These are phyloP conservation scores for Polychaeton citri DNA, from an alignment of 2,329 filamentous ascomycete species.

Conservation along the genomic window DNA sequence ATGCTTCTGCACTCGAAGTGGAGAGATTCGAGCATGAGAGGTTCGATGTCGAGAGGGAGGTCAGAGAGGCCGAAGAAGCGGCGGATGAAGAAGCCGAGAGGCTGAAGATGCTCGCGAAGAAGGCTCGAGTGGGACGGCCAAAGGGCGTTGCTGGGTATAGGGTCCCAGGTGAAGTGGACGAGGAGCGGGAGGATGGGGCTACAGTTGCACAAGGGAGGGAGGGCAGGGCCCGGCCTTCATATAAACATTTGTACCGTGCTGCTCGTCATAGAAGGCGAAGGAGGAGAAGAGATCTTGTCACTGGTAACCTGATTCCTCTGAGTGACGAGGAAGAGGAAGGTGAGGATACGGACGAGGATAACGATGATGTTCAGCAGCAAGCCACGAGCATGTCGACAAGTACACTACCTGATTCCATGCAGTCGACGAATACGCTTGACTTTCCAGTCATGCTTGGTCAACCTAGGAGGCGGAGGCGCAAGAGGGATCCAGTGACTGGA, in stretches of 20 bases:
- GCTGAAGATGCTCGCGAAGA: conserved; percentile 3
- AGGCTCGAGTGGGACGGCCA: conserved; percentile 3
- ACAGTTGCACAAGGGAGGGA: conserved; percentile 7
- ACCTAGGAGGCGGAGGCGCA: conserved; percentile 12
- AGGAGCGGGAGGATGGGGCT: not conserved
- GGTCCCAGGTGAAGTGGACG: not conserved
- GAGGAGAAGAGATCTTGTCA: not conserved
- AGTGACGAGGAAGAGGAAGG: conserved; percentile 1
- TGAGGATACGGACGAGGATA: not conserved
- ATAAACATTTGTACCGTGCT: conserved; percentile 14
- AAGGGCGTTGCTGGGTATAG: not conserved
- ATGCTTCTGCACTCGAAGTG: conserved; percentile 20
- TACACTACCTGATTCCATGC: no score
- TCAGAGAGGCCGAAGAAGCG: conserved; percentile 2
- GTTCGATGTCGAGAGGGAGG: conserved; percentile 16
- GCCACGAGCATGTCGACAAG: no score
- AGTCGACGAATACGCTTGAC: no score
- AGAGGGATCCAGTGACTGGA: conserved; percentile 16
- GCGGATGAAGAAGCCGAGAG: not conserved
- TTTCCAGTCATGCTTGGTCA: not conserved
- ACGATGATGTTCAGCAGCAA: no score
- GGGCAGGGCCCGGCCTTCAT: conserved; percentile 20
- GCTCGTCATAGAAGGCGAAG: conserved; percentile 1
- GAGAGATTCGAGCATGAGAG: conserved; percentile 20
- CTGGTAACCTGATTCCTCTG: conserved; percentile 1